Evolutionary conservation across 371 early-diverging fungal genomes (phyloP).

Genomic region (Mucor sp.): DNA sequence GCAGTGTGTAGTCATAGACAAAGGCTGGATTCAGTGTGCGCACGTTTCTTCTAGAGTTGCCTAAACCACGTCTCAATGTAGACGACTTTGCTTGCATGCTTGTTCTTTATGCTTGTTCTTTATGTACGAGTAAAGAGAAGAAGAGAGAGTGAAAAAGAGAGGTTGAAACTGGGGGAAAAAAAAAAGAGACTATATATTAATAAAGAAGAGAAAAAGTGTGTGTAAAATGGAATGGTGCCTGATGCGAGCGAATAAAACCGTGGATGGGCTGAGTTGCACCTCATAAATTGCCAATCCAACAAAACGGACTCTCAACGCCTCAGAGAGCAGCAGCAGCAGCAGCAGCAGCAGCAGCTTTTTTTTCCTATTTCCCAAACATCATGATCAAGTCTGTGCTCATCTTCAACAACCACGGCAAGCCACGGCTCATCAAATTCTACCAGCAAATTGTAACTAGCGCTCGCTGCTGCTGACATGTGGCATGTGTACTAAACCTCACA

Average conservation of each 20-base stretch:
- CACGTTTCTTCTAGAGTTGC: constrained; percentile 24
- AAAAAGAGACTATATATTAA: constrained; percentile 1
- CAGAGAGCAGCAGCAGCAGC: background rate
- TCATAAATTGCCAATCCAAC: background rate
- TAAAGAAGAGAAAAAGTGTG: background rate
- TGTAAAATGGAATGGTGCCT: background rate
- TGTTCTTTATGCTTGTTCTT: background rate
- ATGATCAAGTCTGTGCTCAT: constrained; percentile 94
- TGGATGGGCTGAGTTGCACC: constrained; percentile 1
- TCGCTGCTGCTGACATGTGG: background rate
- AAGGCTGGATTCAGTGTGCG: constrained; percentile 31
- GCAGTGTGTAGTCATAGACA: constrained; percentile 43
- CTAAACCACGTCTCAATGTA: constrained; percentile 31
- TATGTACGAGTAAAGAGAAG: background rate
- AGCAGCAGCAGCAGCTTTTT: no score
- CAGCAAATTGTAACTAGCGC: constrained; percentile 73
- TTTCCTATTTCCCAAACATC: background rate
- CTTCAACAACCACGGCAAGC: constrained; percentile 96
- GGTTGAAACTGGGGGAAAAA: background rate
- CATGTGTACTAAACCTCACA: background rate
- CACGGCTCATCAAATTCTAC: constrained; percentile 90
- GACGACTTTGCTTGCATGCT: constrained; percentile 22
- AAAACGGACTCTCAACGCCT: background rate
- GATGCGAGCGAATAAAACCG: background rate
- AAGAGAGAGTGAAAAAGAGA: constrained; percentile 2